Evolutionary conservation across 768 basidiomycete genomes (phyloP), one percentile per base, ranked within the genome.

Genomic region (Asterophora parasitica): DNA sequence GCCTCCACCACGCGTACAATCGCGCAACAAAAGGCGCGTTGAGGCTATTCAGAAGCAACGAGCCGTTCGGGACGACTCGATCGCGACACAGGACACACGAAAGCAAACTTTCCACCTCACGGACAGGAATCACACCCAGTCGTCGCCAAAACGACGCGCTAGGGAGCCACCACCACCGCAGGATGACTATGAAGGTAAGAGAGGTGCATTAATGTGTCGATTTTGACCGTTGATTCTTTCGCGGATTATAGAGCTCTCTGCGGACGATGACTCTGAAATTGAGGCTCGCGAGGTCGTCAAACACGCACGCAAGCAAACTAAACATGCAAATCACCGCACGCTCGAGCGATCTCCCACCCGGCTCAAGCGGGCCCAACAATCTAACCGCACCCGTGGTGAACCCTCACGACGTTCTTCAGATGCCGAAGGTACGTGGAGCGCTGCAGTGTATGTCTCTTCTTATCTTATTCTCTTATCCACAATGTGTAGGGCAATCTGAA

Each of bases 401-500:
- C 35, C 36, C 38, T 27, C 16, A 17, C 36, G 39, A 15, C 44
- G 7, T 43, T n/a, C 41, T 38, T 20, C 37, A 10, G 43, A 46
- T 13, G 30, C 19, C 32, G 46, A 51, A 48, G 47, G 53, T 52
- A 31, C 9, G 50, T 49, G 12, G 20, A 31, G 9, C 15, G 11
- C 32, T 27, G 17, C 19, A 12, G 15, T n/a, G 8, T 31, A 44
- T 38, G 12, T 27, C 38, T 17, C n/a, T 33, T n/a, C 13, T 20
- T 17, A 35, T 37, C 23, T 19, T 43, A 17, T 38, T n/a, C 30
- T 28, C 33, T 30, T 10, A 30, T 30, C 10, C 28, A 31, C 13
- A 11, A 10, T 20, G 16, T 20, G 3, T 33, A 65, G 63, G 55
- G 41, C 55, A 56, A 8, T 58, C 58, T 7, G 52, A 56, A 8